Evolutionary conservation across 495 filamentous ascomycete species (phyloP), one percentile per base, ranked within the genome.

Genomic region (Penicillium pancosmium): DNA sequence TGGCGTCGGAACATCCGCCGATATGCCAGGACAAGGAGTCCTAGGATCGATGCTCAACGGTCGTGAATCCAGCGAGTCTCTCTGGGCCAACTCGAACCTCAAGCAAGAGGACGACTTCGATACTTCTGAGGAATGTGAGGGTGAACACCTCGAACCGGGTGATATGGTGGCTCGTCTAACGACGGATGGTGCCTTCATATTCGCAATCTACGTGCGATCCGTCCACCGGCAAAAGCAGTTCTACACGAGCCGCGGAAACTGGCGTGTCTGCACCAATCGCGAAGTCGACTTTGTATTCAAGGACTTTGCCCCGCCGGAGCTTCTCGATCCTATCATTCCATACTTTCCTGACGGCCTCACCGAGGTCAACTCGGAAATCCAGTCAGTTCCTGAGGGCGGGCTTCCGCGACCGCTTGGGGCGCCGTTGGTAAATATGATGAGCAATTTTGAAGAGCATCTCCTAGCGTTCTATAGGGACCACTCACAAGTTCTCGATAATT

Each of bases 141-240:
- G 75, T 12, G 73, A 73, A 2, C 79, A 78, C 50, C 72, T 94
- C 13, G 73, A 84, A 31, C 80, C 85, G 8, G 92, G 92, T 12
- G 92, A 95, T 68, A 69, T 95, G 55, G 83, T 93, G 3, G 89
- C 89, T 57, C 61, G 92, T 1, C 52, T 66, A 8, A 60, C 60
- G 2, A 56, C 69, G 4, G 73, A 75, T n/a, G 76, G 73, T 23
- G 63, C 80, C 6, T 70, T 82, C 50, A 76, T 75, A 5, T 74
- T 90, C n/a, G 89, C 85, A 27, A 80, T 95, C 27, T 92, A 87
- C 65, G 76, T 93, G 12, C 84, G 84, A 19, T 81, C 83, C 13
- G 66, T 90, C 51, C 81, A 84, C 46, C 78, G 74, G 52, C 80
- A 85, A 54, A 73, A 78, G 49, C 90, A 95, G 55, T 92, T 89